These are phyloP conservation scores for Aureobasidium melanogenum DNA, from an alignment of 2,329 filamentous ascomycete genomes.

Conservation along the genomic window DNA sequence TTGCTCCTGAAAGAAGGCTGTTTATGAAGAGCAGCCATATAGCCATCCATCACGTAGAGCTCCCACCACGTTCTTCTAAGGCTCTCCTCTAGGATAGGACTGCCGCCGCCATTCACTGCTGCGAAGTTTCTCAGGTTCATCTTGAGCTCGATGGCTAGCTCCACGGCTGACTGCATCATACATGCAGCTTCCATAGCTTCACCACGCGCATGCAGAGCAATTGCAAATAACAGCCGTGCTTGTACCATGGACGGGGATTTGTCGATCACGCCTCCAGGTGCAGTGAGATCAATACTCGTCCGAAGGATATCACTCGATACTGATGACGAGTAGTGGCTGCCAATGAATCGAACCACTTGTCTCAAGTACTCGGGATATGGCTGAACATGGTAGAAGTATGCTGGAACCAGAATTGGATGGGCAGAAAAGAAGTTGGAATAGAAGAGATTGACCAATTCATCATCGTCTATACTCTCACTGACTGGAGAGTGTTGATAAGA, in stretches of 20 bases:
- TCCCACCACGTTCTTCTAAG: conserved; percentile 91
- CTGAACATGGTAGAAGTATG: conserved; percentile 30
- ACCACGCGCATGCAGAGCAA: conserved; percentile 69
- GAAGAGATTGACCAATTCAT: conserved; percentile 42
- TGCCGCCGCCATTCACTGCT: conserved; percentile 51
- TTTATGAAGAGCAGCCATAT: conserved; percentile 72
- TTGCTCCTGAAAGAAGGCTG: conserved; percentile 62
- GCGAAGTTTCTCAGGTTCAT: conserved; percentile 65
- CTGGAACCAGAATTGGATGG: conserved; percentile 49
- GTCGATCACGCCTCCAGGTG: conserved; percentile 20
- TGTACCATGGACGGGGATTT: conserved; percentile 55
- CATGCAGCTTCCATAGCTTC: conserved; percentile 60
- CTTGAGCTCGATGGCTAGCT: conserved; percentile 65
- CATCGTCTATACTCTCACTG: conserved; percentile 21
- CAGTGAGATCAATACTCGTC: conserved; percentile 38
- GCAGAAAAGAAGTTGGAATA: conserved; percentile 48
- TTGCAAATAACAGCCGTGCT: conserved; percentile 65
- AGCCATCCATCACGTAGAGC: conserved; percentile 69
- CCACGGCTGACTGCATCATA: conserved; percentile 58
- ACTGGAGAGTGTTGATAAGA: conserved; percentile 12
- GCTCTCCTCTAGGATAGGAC: conserved; percentile 67
- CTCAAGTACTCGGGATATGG: conserved; percentile 41
- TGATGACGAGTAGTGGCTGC: conserved; percentile 43
- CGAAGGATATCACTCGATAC: conserved; percentile 38
- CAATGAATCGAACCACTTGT: conserved; percentile 49